Base-by-base conservation (phyloP, 1,139 yeast species). In the Meyerozyma athensensis region DNA sequence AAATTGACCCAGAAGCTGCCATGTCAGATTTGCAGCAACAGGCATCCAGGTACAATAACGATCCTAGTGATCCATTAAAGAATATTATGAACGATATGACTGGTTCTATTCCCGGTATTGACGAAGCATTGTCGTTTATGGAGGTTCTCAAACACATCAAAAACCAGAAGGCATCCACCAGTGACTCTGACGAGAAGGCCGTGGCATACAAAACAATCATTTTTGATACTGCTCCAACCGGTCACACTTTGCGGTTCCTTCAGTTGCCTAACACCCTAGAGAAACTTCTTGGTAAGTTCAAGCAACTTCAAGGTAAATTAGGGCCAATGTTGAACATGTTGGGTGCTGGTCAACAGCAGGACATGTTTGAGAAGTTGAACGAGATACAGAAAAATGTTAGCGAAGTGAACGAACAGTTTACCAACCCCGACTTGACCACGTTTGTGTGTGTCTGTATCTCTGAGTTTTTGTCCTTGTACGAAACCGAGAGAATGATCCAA, bases 141-240 rank as follows among this genome's bases (percentile, higher is more conserved):
- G 98, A 92, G 64, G 97, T 92, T 19, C 78, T 92, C 74, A 92
- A 92, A 59, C 97, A 92, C 56, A 92, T 92, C 61, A 90, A 89
- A 64, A 80, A 77, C 47, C 96, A 89, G 63, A 67, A 67, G 44
- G 53, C 49, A 7, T 39, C 40, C 28, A 72, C 66, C 34, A 54
- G 53, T 30, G 52, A 58, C 26, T 52, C 59, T 31, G 70, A 63
- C 32, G 71, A 69, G 37, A 50, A 26, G 39, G 66, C 72, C 26
- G 53, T 73, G 37, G 60, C 68, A 35, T 92, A 85, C 58, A 86
- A 85, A 51, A 89, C 96, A 9, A 90, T 92, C 49, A 87, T 92
- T 47, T 92, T 92, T 54, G 98, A 92, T 60, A 92, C 98, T 17
- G 98, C 98, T 0, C 98, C 98, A 48, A 92, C 98, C 0, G 98